Evolutionary conservation across 2,329 filamentous ascomycete genomes (phyloP), one percentile per base, ranked within the genome.

Genomic region (Fusarium foetens): DNA sequence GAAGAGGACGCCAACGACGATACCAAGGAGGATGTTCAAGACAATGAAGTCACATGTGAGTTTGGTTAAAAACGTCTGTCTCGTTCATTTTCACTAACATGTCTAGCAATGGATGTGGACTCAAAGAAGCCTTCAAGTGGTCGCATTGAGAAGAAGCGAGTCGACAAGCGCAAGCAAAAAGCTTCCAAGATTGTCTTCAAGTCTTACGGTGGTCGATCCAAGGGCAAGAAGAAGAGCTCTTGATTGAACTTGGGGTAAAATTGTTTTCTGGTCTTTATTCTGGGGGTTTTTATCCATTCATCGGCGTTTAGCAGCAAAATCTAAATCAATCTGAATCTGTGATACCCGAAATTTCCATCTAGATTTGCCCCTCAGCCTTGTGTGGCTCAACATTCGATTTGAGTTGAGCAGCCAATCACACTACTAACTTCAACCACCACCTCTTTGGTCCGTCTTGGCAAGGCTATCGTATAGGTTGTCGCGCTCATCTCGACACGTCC

Each of bases 141-240:
- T 19, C 79, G 80, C 27, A 80, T 73, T 41, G 79, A 81, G 70
- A 89, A 85, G 81, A 86, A 85, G 79, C 85, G 86, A 75, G 83
- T 90, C 59, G 84, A 86, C 80, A 91, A 90, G 84, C 85, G 86
- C 78, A 86, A 83, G 74, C 83, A 82, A 72, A 89, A 86, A 80
- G 88, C 86, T 73, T 83, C 85, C 43, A 84, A 84, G 67, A 90
- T 91, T 67, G 88, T 90, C 27, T 92, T 91, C 70, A 84, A 85
- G 58, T 89, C 86, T 76, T 90, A 87, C 77, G 86, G 86, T 68
- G 86, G 89, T 64, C 84, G 84, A 70, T 80, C 84, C 71, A 83
- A 81, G 59, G 81, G 81, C 71, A 85, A 83, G 77, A 86, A 84
- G 80, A 84, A 82, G 76, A 79, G 73, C 57, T 58, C 60, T 43